Conservation (phyloP, 2,329 filamentous ascomycete species). For the Remersonia thermophila region DNA sequence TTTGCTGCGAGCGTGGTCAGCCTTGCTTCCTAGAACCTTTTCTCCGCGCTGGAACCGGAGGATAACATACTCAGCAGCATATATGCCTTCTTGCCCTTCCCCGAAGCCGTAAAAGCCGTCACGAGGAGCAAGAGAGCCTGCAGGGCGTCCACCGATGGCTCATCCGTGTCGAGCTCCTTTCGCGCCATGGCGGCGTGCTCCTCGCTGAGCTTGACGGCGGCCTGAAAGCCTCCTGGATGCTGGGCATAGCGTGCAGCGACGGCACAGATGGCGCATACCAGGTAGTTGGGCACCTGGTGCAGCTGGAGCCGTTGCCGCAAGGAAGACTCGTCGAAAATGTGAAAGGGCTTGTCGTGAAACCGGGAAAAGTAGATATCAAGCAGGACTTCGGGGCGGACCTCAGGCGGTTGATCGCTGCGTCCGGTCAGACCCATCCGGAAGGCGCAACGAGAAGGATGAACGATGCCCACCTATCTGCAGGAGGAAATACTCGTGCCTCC, state of each 20-base stretch:
- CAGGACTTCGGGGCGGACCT: conserved; percentile 46
- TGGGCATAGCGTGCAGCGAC: conserved; percentile 58
- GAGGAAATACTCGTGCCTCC: conserved; percentile 32
- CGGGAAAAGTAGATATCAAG: conserved; percentile 70
- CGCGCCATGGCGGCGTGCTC: conserved; percentile 62
- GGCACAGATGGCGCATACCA: conserved; percentile 46
- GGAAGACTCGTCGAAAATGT: conserved; percentile 65
- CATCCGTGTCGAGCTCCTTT: conserved; percentile 61
- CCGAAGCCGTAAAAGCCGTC: conserved; percentile 62
- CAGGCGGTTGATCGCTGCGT: conserved; percentile 32
- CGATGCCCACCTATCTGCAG: too few species aligned
- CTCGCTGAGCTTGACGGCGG: conserved; percentile 55
- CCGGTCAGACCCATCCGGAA: not conserved
- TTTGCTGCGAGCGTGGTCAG: conserved; percentile 42
- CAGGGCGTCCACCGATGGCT: conserved; percentile 65
- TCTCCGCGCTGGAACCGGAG: too few species aligned
- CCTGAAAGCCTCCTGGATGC: conserved; percentile 54
- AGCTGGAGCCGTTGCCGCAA: conserved; percentile 60
- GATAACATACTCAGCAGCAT: conserved; percentile 59
- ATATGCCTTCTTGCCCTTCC: conserved; percentile 73
- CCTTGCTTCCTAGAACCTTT: too few species aligned
- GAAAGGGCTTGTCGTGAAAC: conserved; percentile 71
- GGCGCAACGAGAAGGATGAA: too few species aligned
- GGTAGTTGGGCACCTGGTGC: conserved; percentile 48
- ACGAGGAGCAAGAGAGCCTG: conserved; percentile 66